Evolutionary conservation across 2,329 filamentous ascomycete species (phyloP).

Genomic region (Aspergillaceae sp.): DNA sequence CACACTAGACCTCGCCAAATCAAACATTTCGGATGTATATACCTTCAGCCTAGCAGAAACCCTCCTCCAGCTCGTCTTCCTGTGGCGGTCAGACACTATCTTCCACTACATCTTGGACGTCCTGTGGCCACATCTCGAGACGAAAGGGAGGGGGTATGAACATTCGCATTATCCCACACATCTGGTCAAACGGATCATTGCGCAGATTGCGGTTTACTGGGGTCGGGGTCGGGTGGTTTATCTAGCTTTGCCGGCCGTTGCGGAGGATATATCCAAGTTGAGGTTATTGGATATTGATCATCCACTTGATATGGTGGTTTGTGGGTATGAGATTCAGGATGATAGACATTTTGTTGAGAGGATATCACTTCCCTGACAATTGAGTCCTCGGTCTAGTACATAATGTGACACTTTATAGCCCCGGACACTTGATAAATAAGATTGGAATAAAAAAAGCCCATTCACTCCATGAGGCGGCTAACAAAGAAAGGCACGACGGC

Average conservation of each 20-base stretch:
- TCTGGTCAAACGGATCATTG: conserved; percentile 13
- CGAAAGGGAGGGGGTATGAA: conserved; percentile 10
- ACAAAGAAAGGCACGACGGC: too few species aligned
- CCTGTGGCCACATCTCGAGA: conserved; percentile 12
- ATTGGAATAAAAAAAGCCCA: too few species aligned
- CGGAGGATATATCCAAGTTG: conserved; percentile 7
- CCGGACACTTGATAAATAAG: too few species aligned
- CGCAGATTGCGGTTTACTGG: conserved; percentile 7
- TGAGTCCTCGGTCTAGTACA: too few species aligned
- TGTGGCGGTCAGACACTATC: conserved; percentile 1
- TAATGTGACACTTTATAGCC: too few species aligned
- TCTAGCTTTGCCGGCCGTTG: conserved; percentile 4
- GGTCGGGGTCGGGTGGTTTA: not conserved
- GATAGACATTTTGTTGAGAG: conserved; percentile 2
- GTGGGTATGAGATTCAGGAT: conserved; percentile 1
- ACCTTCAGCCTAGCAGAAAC: conserved; percentile 8
- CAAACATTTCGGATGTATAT: conserved; percentile 6
- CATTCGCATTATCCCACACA: conserved; percentile 17
- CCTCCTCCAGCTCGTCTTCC: conserved; percentile 4
- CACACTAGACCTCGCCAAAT: not conserved
- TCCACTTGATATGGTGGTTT: conserved; percentile 3
- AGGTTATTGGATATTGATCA: conserved; percentile 7
- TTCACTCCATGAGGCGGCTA: too few species aligned
- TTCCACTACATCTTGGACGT: conserved; percentile 9
- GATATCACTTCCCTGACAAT: not conserved